A percentile compares a stretch with the other conserved stretches of the same genome.
These are phyloP conservation scores for Nyctanthes arbortristis DNA, from an alignment of 257 asterid species.

Conservation along the genomic window DNA sequence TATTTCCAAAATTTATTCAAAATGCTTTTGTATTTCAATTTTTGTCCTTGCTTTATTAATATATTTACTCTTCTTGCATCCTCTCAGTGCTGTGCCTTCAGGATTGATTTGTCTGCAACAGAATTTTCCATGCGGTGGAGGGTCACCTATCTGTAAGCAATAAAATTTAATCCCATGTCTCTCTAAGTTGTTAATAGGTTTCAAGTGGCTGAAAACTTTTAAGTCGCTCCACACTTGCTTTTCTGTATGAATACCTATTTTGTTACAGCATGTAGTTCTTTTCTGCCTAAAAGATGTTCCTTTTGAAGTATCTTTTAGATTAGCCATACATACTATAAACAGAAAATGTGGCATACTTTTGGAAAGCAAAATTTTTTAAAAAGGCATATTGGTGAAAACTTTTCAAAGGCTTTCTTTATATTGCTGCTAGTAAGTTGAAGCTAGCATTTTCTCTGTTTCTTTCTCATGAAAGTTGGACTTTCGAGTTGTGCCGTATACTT, in stretches of 20 bases:
- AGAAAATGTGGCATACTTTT: background rate
- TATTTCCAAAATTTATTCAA: background rate
- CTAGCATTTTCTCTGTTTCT: background rate
- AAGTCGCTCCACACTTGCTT: background rate
- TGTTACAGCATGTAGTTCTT: background rate
- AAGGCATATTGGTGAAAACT: background rate
- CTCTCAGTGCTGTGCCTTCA: slow-evolving; percentile 45
- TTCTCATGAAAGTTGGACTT: background rate
- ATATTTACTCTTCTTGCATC: slow-evolving; percentile 6
- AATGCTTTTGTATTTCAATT: slow-evolving; percentile 7
- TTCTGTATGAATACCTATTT: background rate
- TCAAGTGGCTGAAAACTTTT: background rate
- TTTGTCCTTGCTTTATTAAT: background rate
- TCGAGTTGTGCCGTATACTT: background rate
- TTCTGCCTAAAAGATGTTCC: no score
- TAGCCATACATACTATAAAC: background rate
- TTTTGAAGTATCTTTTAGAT: background rate
- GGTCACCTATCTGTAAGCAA: slow-evolving; percentile 56
- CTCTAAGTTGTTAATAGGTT: background rate
- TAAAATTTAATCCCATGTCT: background rate
- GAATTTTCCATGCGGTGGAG: slow-evolving; percentile 67
- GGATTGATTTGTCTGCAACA: slow-evolving; percentile 75
- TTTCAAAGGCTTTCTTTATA: background rate
- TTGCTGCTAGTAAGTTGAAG: background rate
- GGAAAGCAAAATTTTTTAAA: background rate